Evolutionary conservation across 129 eudicot species (phyloP), one percentile per base, ranked within the genome.

Genomic region (Saussurea involucrata): DNA sequence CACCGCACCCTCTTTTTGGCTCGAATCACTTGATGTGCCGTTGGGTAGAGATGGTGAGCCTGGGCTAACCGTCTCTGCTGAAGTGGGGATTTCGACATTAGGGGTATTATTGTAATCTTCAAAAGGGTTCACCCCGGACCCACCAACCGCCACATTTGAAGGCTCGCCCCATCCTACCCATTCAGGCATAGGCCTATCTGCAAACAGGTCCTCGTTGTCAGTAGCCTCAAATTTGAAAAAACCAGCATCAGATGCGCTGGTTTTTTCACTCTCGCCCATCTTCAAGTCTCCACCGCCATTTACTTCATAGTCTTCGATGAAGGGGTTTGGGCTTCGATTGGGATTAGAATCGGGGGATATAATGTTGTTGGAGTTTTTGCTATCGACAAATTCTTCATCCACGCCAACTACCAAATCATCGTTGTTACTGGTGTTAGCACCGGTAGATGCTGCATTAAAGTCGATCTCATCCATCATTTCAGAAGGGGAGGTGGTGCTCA

Each of bases 381-480:
- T 17, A 53, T n/a, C 61, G 9, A n/a, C 60, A 73, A 89, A 73
- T 78, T 87, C 96, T 46, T 91, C 96, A 24, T 91, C 96, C 37
- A 87, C 95, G 20, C 92, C 99, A 68, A 95, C 94, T 58, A 91
- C 88, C 36, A 89, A 94, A 65, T 95, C 99, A 78, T 89, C 97
- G 69, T 95, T 95, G 40, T 91, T 85, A 46, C 94, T 71, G 85
- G 85, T 85, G 53, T 76, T 87, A 31, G 86, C 22, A 53, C 22
- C 61, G 9, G 58, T 53, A 53, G 92, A 69, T 20, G 83, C 63
- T 55, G 89, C 94, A 58, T 85, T 89, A 71, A 89, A 68, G 81
- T 84, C 86, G 29, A 90, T 75, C 42, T 85, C 91, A 5, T 91
- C 91, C 85, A 88, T 81, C 68, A 66, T 33, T 12, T 87, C 88